Conservation (phyloP, 169 alveolate genomes). For the Plasmodium sp. region DNA sequence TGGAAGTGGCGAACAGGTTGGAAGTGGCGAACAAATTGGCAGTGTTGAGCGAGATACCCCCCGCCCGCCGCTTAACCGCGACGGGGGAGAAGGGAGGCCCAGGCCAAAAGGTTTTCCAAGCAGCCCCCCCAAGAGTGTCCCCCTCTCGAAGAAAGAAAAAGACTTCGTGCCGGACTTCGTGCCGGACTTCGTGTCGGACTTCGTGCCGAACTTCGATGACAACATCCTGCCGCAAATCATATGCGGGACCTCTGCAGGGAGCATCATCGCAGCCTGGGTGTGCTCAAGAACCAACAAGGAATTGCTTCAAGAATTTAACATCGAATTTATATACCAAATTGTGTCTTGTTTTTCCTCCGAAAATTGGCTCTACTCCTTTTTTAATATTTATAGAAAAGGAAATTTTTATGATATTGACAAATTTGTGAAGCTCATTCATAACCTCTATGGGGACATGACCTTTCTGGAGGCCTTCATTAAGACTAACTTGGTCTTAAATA, state of each 20-base stretch:
- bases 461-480: slow-evolving; percentile 85
- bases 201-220: slow-evolving; percentile 70
- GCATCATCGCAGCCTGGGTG: slow-evolving; percentile 86
- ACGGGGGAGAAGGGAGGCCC: neutral
- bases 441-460: slow-evolving; percentile 79
- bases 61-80: neutral
- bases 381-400: slow-evolving; percentile 76
- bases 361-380: slow-evolving; percentile 75
- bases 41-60: neutral
- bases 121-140: neutral
- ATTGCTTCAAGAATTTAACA: slow-evolving; percentile 73
- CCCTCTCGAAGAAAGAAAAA: neutral
- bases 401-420: slow-evolving; percentile 79
- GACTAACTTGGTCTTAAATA: slow-evolving; percentile 85
- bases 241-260: slow-evolving; percentile 87
- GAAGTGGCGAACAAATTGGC: neutral
- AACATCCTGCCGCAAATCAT: slow-evolving; percentile 81
- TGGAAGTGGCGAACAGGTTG: neutral
- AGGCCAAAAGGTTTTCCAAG: neutral
- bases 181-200: slow-evolving; percentile 21
- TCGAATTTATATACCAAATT: slow-evolving; percentile 55
- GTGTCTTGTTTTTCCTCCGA: slow-evolving; percentile 77
- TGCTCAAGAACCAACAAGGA: slow-evolving; percentile 83
- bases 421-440: slow-evolving; percentile 46
- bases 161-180: slow-evolving; percentile 43